A percentile compares a stretch with the other conserved stretches of the same genome.
phyloP scores from a whole-genome alignment of 2,329 filamentous ascomycete genomes.

The Clarireedia monteithiana region DNA sequence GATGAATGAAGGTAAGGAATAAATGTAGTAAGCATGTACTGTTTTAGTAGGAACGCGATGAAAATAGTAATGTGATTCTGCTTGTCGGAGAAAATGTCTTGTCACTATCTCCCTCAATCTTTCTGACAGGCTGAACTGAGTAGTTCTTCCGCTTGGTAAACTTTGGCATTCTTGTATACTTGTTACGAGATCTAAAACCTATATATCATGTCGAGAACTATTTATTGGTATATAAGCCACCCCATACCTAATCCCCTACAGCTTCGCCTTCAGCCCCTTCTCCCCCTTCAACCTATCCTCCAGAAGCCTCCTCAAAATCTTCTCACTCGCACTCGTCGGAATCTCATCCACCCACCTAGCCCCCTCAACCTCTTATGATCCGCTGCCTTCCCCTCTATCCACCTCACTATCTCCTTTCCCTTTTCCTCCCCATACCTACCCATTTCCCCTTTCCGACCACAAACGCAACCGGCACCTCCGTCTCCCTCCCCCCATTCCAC shows the following conservation, averaged over 20 bases:
- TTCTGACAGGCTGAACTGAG: no score
- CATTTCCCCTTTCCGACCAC: slow-evolving; percentile 37
- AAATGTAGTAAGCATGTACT: no score
- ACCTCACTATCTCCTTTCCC: slow-evolving; percentile 31
- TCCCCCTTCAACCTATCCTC: background rate
- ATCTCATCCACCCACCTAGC: background rate
- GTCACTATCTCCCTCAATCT: no score
- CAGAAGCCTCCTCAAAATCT: slow-evolving; percentile 38
- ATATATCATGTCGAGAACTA: no score
- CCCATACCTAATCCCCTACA: background rate
- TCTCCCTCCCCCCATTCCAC: slow-evolving; percentile 50
- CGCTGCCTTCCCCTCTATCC: background rate
- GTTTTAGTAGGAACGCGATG: no score
- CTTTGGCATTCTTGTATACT: no score
- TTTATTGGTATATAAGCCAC: no score
- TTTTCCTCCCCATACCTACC: background rate
- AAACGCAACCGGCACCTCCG: slow-evolving; percentile 61
- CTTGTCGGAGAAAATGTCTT: no score
- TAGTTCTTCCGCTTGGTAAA: no score
- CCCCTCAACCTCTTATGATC: background rate
- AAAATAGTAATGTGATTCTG: no score
- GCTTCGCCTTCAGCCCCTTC: background rate
- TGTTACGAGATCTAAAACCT: no score
- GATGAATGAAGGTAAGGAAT: no score
- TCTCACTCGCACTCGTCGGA: slow-evolving; percentile 56